phyloP scores from a whole-genome alignment of 2,329 filamentous ascomycete genomes.

The Aureobasidium sp. region DNA sequence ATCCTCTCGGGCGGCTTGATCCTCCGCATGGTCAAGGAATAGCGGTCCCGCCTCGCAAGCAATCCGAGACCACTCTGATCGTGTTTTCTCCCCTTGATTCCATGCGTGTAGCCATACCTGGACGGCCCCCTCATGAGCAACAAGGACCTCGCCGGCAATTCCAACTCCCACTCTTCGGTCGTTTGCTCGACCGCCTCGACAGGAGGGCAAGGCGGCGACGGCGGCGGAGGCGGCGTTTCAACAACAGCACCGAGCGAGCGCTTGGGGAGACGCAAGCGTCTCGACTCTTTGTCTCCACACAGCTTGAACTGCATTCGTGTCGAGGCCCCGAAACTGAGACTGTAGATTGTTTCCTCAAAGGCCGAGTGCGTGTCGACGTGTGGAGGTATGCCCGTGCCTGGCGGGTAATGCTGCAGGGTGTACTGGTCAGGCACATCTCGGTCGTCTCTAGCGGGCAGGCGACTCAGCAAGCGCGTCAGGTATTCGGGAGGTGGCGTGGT shows the following conservation, averaged over 20 bases:
- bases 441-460: slow-evolving; percentile 3
- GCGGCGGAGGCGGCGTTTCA: background rate
- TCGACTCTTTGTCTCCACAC: slow-evolving; percentile 7
- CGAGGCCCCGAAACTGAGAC: slow-evolving; percentile 8
- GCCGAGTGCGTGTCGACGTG: slow-evolving; percentile 13
- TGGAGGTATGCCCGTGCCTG: slow-evolving; percentile 9
- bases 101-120: slow-evolving; percentile 8
- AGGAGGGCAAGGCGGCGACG: background rate
- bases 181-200: background rate
- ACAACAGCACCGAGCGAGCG: slow-evolving; percentile 2
- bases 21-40: slow-evolving; percentile 11
- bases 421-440: slow-evolving; percentile 8
- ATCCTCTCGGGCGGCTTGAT: slow-evolving; percentile 3
- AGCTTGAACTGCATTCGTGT: slow-evolving; percentile 5
- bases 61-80: background rate
- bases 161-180: slow-evolving; percentile 8
- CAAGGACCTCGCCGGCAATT: slow-evolving; percentile 7
- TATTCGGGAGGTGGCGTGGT: slow-evolving; percentile 6
- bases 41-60: slow-evolving; percentile 1
- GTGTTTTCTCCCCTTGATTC: slow-evolving; percentile 10
- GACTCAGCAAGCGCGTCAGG: background rate
- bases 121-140: slow-evolving; percentile 8
- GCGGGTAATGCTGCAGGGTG: slow-evolving; percentile 9
- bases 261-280: slow-evolving; percentile 4
- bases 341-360: slow-evolving; percentile 11